Conservation (phyloP, 331 rosid genomes). For the Acacia pycnantha region DNA sequence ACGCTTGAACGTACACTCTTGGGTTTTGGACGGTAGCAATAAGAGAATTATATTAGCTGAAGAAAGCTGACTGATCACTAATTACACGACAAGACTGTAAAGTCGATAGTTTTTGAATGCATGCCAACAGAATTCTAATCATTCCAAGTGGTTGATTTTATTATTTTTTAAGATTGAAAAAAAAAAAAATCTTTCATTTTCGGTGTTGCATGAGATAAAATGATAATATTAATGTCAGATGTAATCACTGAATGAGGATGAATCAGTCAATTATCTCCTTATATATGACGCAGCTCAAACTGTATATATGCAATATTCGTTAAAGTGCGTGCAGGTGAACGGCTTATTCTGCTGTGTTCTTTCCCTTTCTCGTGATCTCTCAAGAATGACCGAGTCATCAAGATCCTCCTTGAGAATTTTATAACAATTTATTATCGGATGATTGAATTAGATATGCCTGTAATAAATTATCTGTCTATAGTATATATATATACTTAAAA, state of each 20-base stretch:
- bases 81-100: neutral
- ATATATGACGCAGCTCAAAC: neutral
- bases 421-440: neutral
- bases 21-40: neutral
- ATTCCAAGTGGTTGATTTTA: neutral
- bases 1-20: neutral
- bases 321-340: neutral
- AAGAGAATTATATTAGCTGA: neutral
- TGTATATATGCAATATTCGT: neutral
- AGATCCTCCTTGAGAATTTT: neutral
- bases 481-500: too few species aligned
- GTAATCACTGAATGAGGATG: neutral
- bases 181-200: neutral
- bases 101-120: neutral
- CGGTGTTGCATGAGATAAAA: neutral
- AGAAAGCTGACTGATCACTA: neutral
- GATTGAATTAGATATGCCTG: neutral
- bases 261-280: neutral
- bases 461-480: neutral
- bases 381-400: neutral
- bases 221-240: neutral
- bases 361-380: neutral
- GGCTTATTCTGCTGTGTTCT: neutral
- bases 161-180: neutral
- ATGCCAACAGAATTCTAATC: neutral